Evolutionary conservation across 75 land plant genomes (phyloP).

Genomic region (Pinus albicaulis): DNA sequence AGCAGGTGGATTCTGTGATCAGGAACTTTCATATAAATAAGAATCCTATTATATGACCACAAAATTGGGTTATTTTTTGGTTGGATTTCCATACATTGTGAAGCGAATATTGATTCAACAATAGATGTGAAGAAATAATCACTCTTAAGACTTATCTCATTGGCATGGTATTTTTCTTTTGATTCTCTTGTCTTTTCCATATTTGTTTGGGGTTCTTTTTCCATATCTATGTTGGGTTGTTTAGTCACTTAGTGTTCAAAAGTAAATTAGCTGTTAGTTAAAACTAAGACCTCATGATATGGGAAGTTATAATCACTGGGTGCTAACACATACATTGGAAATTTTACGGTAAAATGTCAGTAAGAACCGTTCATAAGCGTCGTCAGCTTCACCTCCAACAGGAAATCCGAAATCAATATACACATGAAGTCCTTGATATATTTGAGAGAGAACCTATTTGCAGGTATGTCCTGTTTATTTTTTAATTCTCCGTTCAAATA

Average conservation of each 20-base stretch:
- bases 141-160: slow-evolving; percentile 39
- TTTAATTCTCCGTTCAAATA: slow-evolving; percentile 65
- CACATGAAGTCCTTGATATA: slow-evolving; percentile 6
- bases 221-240: no score
- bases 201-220: no score
- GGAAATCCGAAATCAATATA: background rate
- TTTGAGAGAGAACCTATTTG: slow-evolving; percentile 27
- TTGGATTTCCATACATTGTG: slow-evolving; percentile 48
- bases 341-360: no score
- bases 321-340: no score
- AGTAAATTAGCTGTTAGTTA: no score
- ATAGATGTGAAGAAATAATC: slow-evolving; percentile 6
- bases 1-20: slow-evolving; percentile 4
- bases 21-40: slow-evolving; percentile 15
- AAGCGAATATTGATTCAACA: slow-evolving; percentile 11
- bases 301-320: no score
- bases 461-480: slow-evolving; percentile 46
- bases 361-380: no score
- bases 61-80: slow-evolving; percentile 71
- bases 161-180: slow-evolving; percentile 52
- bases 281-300: no score
- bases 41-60: slow-evolving; percentile 25
- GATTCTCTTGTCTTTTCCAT: no score
- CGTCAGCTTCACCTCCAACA: background rate
- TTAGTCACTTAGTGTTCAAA: no score